Conservation (phyloP, 2,329 filamentous ascomycete species). For the Colletotrichum theobromicola region DNA sequence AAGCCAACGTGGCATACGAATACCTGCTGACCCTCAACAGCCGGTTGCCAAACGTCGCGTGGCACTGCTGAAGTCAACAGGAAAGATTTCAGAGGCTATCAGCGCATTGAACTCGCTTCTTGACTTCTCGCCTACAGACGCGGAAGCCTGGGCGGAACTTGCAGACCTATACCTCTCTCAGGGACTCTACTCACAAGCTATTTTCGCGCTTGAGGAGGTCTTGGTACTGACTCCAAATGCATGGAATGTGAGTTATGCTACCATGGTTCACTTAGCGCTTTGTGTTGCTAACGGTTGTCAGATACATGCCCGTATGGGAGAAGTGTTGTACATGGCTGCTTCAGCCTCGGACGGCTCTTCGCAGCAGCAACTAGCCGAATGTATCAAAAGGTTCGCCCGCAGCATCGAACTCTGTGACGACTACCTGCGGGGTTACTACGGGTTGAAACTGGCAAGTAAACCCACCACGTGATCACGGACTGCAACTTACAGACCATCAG, state of each 20-base stretch:
- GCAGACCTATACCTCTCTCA: slow-evolving; percentile 84
- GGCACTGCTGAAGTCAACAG: slow-evolving; percentile 78
- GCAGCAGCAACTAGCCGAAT: slow-evolving; percentile 68
- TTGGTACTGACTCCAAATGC: slow-evolving; percentile 86
- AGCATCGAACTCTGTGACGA: slow-evolving; percentile 94
- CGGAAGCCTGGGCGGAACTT: slow-evolving; percentile 92
- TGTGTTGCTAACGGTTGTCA: slow-evolving; percentile 38
- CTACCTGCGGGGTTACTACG: slow-evolving; percentile 92
- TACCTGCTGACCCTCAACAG: slow-evolving; percentile 49
- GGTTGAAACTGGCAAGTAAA: slow-evolving; percentile 74
- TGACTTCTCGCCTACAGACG: slow-evolving; percentile 85
- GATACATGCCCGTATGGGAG: slow-evolving; percentile 87
- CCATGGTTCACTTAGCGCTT: neutral
- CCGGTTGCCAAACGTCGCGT: slow-evolving; percentile 85
- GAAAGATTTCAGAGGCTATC: slow-evolving; percentile 74
- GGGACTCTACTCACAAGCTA: slow-evolving; percentile 80
- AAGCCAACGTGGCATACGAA: neutral
- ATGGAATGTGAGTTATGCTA: slow-evolving; percentile 77
- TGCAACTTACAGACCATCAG: slow-evolving; percentile 32
- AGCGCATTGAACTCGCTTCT: slow-evolving; percentile 75
- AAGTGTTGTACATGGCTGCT: slow-evolving; percentile 77
- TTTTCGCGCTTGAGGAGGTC: slow-evolving; percentile 91
- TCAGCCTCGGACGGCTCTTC: slow-evolving; percentile 46
- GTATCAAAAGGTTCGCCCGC: slow-evolving; percentile 84
- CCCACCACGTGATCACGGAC: neutral